Base-by-base conservation (phyloP, 176 grass and related monocot species). In the Carex cristatella region DNA sequence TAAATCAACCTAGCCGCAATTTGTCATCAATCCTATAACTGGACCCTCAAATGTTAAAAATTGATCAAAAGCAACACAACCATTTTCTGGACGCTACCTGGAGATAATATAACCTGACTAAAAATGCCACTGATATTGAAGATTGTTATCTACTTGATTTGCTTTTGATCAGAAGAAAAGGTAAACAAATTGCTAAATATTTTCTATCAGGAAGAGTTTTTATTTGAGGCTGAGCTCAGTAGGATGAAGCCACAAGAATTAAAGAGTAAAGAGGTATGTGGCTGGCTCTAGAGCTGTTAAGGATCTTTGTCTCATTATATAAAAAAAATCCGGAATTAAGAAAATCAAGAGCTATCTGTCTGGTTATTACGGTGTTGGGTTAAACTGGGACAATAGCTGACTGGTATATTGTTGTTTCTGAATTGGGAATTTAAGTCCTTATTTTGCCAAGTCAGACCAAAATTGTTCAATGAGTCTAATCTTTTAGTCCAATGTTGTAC, bases 191-290 rank as follows among this genome's bases (percentile, higher is more conserved):
- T 49, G 9, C 23, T 76, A 32, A 33, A 58, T 58, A 58, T 86
- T 32, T 61, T 61, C 55, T 92, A 85, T 57, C 86, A 99, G 97
- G 97, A 99, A 91, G 97, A 99, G 58, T 99, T 99, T 88, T 78
- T 99, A 61, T 99, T 93, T 88, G 97, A 99, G 85, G 88, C 90
- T 73, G 96, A 95, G 51, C 87, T 88, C 79, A 99, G 86, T 89
- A 95, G 92, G 82, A 83, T 79, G 18, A 99, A 96, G 88, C 91
- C 89, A 48, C 97, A 94, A 87, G 97, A 99, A 67, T 90, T 99
- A 27, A 99, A 99, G 85, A 81, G 83, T 27, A 99, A 90, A 88
- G 96, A 99, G 96, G 96, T 95, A 94, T 60, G 73, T 75, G 27
- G 31, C 60, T 53, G 48, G 15, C 7, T 63, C n/a, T 27, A 14